Conservation (phyloP, 2,329 filamentous ascomycete species). For the Trichophyton simii region DNA sequence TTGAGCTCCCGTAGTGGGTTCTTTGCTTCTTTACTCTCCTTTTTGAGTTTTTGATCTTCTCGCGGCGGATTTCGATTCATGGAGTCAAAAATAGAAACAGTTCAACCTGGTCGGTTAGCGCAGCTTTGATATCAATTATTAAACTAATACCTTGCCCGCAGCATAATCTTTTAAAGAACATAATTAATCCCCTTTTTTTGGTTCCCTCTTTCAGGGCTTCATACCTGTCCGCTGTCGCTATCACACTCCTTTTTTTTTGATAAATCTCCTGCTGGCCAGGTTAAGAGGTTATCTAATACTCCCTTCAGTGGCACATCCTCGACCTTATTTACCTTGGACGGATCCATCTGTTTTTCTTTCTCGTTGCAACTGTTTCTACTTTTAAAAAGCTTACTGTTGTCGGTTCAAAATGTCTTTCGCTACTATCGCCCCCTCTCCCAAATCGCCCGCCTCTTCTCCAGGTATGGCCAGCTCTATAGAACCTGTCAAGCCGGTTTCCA, state of each 20-base stretch:
- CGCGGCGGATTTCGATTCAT: background rate
- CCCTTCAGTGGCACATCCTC: background rate
- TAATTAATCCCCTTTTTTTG: slow-evolving; percentile 4
- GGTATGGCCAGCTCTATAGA: slow-evolving; percentile 8
- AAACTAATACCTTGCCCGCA: background rate
- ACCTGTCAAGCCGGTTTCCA: slow-evolving; percentile 6
- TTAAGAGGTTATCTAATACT: background rate
- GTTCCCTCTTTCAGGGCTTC: background rate
- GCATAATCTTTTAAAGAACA: slow-evolving; percentile 3
- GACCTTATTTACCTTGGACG: background rate
- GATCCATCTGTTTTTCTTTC: background rate
- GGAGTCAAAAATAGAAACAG: slow-evolving; percentile 7
- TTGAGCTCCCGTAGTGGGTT: background rate
- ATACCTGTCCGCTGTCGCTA: slow-evolving; percentile 2
- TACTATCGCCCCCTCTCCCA: slow-evolving; percentile 13
- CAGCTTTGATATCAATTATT: slow-evolving; percentile 1
- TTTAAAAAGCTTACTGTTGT: background rate
- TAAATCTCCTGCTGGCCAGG: slow-evolving; percentile 5
- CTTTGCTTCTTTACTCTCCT: background rate
- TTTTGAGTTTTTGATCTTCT: background rate
- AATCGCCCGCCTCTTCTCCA: slow-evolving; percentile 8
- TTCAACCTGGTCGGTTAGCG: background rate
- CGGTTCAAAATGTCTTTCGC: slow-evolving; percentile 13
- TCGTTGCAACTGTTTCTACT: background rate
- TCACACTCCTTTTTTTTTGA: background rate